phyloP scores from a whole-genome alignment of 306 rosid species.

The Vigna reflexopilosa region DNA sequence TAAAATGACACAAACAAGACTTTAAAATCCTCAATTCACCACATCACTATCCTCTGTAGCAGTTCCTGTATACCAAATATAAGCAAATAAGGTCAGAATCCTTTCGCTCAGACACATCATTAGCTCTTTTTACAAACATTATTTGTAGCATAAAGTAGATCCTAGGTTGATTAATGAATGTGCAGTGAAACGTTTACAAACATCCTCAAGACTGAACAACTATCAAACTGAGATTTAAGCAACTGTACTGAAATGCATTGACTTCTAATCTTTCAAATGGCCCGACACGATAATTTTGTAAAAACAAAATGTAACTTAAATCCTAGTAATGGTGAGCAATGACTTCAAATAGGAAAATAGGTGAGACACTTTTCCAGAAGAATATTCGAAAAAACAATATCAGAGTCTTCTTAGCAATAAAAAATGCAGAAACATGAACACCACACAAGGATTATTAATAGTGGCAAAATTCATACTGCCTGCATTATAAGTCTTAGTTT shows the following conservation, averaged over 20 bases:
- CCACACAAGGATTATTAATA: no score
- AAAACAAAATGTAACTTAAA: slow-evolving; percentile 4
- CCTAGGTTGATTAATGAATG: neutral
- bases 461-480: no score
- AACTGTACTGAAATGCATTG: neutral
- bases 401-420: neutral
- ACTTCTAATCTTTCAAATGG: neutral
- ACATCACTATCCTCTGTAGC: slow-evolving; percentile 51
- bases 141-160: neutral
- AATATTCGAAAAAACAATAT: slow-evolving; percentile 2
- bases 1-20: slow-evolving; percentile 37
- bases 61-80: slow-evolving; percentile 57
- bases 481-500: no score
- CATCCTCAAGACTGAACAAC: neutral
- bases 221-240: slow-evolving; percentile 6
- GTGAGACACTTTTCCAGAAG: neutral
- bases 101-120: slow-evolving; percentile 7
- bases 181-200: neutral
- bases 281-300: neutral
- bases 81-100: slow-evolving; percentile 36
- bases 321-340: neutral
- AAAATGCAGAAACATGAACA: neutral
- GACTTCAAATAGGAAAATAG: neutral
- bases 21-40: slow-evolving; percentile 47
- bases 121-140: slow-evolving; percentile 12